Evolutionary conservation across 306 rosid genomes (phyloP).

Genomic region (Sechiopsis laciniata): DNA sequence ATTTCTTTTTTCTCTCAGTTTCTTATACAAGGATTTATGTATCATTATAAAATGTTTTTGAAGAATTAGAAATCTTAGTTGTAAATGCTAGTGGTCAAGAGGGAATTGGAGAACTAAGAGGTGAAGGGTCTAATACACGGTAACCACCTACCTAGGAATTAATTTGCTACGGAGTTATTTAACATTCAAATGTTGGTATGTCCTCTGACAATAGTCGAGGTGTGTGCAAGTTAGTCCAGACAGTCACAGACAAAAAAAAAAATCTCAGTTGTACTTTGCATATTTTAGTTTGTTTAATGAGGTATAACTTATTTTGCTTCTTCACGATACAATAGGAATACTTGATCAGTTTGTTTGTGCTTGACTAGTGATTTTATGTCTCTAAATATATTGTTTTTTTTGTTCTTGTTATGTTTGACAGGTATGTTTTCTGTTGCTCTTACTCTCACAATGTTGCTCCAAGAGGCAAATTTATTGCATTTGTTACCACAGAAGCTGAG

Average conservation of each 20-base stretch:
- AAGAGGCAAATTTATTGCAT: conserved; percentile 85
- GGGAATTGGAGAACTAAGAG: too few relatives aligned
- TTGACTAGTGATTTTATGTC: background rate
- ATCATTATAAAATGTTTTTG: too few relatives aligned
- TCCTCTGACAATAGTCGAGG: too few relatives aligned
- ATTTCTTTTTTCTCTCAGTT: background rate
- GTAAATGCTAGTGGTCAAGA: too few relatives aligned
- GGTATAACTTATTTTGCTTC: background rate
- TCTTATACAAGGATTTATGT: background rate
- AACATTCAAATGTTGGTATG: too few relatives aligned
- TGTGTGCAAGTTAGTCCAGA: too few relatives aligned
- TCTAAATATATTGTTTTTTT: background rate
- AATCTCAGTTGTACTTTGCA: too few relatives aligned
- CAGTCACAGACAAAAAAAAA: too few relatives aligned
- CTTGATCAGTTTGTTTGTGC: background rate
- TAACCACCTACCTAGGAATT: too few relatives aligned
- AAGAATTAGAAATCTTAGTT: background rate
- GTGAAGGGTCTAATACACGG: too few relatives aligned
- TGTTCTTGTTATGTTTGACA: conserved; percentile 26
- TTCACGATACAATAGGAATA: background rate
- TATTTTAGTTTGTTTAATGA: background rate
- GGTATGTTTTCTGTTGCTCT: conserved; percentile 96
- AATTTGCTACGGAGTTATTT: too few relatives aligned
- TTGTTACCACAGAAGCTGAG: conserved; percentile 96
- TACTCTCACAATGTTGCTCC: conserved; percentile 98